A percentile compares a stretch with the other conserved stretches of the same genome.
These are phyloP conservation scores for Pisolithus sp. DNA, from an alignment of 768 basidiomycete genomes.

Conservation along the genomic window DNA sequence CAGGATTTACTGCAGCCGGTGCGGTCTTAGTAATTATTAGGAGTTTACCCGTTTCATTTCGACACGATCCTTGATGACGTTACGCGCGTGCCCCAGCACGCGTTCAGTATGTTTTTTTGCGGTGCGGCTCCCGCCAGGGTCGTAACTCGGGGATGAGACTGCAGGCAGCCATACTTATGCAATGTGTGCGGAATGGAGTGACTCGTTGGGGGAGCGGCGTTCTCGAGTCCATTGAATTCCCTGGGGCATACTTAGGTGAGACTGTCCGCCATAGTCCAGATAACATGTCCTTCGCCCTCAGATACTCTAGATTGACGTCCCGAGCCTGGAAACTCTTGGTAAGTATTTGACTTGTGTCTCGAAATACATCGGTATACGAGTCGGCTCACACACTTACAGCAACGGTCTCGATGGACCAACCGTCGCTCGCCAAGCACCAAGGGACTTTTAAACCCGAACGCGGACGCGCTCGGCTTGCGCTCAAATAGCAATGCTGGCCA, in stretches of 20 bases:
- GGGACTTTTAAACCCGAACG: background rate
- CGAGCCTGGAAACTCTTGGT: background rate
- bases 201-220: too few species aligned
- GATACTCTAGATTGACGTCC: background rate
- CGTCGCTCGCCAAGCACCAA: background rate
- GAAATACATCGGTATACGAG: background rate
- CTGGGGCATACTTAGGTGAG: background rate
- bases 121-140: background rate
- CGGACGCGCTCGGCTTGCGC: slow-evolving; percentile 1
- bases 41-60: background rate
- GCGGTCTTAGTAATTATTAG: background rate
- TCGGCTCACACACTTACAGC: background rate
- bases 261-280: background rate
- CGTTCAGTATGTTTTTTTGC: background rate
- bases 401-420: slow-evolving; percentile 19
- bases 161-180: too few species aligned
- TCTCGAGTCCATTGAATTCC: too few species aligned
- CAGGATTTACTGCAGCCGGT: too few species aligned
- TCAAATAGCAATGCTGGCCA: slow-evolving; percentile 23
- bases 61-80: background rate
- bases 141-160: background rate
- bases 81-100: background rate
- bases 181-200: too few species aligned
- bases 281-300: background rate
- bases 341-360: background rate